Base-by-base conservation (phyloP, 2,329 filamentous ascomycete genomes). In the Endoconidiophora laricicola region DNA sequence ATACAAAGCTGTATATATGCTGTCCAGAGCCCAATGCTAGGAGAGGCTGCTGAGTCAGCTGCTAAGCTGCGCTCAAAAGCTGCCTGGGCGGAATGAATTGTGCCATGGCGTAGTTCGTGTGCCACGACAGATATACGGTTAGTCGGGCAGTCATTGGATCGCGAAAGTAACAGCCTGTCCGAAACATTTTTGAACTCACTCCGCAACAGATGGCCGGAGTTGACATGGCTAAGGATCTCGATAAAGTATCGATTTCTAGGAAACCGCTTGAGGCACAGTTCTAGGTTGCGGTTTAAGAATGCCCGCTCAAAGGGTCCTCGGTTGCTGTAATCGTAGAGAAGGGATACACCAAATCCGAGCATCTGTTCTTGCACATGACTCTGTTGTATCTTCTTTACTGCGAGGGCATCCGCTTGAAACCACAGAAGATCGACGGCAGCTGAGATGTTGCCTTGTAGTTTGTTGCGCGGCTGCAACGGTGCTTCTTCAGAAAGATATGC, bases 241-340 rank as follows among this genome's bases (percentile, higher is more conserved):
- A 93, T 70, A 54, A 95, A 81, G 4, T 86, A 70, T 1, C 78
- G 83, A 64, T 94, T 95, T 45, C 70, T 69, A 0, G 87, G 86
- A 60, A 87, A 94, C 5, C 66, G 60, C 0, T 58, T 57, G 20
- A 91, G 67, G 54, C 81, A 83, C 2, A 69, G 64, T 3, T 68
- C 64, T 1, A 94, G 65, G 10, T 79, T 67, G 6, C 71, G 64
- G 41, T 83, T 79, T 33, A 93, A 62, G 16, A 79, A 70, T 0
- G 70, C 66, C 3, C 85, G 81, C 48, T 80, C 79, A 63, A 83
- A 86, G 2, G 81, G 72, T 3, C 76, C 76, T 48, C 23, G 48
- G 6, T 5, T 10, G 14, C 79, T 69, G 61, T 93, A 80, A 54
- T 77, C 64, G 53, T 78, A 75, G 1, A 94, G 63, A 0, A 95